Evolutionary conservation across 768 basidiomycete species (phyloP).

Genomic region (Inosperma sp.): DNA sequence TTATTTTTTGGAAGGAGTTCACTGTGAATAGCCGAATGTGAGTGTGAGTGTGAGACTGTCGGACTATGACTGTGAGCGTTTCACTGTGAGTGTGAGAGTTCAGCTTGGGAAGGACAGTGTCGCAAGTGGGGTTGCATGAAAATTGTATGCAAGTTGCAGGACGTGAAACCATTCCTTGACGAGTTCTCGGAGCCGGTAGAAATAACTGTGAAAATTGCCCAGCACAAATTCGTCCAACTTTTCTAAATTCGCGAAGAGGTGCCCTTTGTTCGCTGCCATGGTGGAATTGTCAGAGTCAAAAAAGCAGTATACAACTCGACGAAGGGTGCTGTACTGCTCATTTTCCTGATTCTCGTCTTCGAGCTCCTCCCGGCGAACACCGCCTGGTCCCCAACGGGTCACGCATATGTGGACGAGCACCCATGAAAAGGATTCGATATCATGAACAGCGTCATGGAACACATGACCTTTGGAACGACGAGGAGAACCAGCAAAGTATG

Average conservation of each 20-base stretch:
- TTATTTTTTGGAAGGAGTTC: too few species aligned
- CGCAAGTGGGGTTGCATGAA: too few species aligned
- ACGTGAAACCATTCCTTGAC: background rate
- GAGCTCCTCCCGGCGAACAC: background rate
- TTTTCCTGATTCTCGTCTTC: too few species aligned
- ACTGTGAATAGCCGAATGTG: too few species aligned
- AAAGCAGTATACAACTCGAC: background rate
- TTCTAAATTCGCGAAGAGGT: background rate
- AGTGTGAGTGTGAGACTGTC: too few species aligned
- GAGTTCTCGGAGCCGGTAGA: background rate
- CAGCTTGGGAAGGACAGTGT: too few species aligned
- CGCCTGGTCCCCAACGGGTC: too few species aligned
- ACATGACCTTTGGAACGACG: too few species aligned
- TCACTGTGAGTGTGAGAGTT: too few species aligned
- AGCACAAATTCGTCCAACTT: background rate
- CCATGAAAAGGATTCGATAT: too few species aligned
- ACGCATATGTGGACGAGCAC: background rate
- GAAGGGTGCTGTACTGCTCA: background rate
- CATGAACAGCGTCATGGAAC: background rate
- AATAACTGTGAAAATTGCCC: background rate
- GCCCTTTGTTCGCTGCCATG: background rate
- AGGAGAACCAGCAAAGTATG: too few species aligned
- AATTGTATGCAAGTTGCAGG: background rate
- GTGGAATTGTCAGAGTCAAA: background rate
- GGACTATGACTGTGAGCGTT: too few species aligned